These are phyloP conservation scores for Melaleuca quinquenervia DNA, from an alignment of 345 rosid genomes.

Conservation along the genomic window DNA sequence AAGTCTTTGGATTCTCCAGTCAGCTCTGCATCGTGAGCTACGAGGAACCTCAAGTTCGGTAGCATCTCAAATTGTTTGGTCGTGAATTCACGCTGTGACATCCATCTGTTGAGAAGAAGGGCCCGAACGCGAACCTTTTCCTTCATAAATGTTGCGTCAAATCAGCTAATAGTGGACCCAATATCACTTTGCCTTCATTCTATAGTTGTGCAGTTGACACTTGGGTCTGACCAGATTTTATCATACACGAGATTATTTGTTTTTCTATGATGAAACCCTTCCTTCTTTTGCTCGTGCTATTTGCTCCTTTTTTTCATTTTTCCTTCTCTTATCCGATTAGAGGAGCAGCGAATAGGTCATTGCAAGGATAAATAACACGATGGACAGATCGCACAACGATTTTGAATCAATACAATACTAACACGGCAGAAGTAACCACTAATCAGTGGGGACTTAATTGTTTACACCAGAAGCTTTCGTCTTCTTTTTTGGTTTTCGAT, in stretches of 20 bases:
- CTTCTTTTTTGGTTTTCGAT: background rate
- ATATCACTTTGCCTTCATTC: background rate
- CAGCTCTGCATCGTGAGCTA: too few relatives aligned
- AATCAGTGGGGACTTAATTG: fast-evolving
- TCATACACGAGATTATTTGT: too few relatives aligned
- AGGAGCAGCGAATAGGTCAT: fast-evolving
- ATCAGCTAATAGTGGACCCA: background rate
- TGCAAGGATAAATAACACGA: background rate
- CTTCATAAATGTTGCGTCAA: background rate
- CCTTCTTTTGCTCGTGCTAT: too few relatives aligned
- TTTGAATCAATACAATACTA: background rate
- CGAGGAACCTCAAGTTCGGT: too few relatives aligned
- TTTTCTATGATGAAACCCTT: too few relatives aligned
- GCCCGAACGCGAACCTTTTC: too few relatives aligned
- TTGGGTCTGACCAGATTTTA: fast-evolving
- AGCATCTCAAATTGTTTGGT: too few relatives aligned
- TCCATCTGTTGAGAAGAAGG: too few relatives aligned
- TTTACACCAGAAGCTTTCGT: fast-evolving
- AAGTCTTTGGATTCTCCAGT: too few relatives aligned
- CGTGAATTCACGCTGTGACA: too few relatives aligned
- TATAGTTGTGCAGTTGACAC: background rate
- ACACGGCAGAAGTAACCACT: background rate
- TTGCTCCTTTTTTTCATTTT: too few relatives aligned
- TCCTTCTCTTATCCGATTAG: background rate
- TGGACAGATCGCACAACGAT: too few relatives aligned